A percentile compares a stretch with the other conserved stretches of the same genome.
These are phyloP conservation scores for Kluyveromyces lactis DNA, from an alignment of 805 yeast species.

Conservation along the genomic window DNA sequence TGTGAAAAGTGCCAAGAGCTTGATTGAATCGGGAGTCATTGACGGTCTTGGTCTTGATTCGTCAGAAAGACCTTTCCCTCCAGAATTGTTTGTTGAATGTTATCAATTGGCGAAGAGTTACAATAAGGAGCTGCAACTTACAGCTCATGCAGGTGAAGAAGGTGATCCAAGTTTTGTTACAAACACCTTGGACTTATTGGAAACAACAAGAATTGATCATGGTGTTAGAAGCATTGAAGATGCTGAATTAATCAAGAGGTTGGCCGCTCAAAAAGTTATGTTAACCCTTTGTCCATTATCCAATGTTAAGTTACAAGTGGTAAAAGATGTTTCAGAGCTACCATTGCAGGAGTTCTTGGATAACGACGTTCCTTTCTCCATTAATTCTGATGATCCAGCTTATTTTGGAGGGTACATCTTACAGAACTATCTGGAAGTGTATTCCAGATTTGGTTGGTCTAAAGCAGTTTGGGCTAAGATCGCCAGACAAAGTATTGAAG, in stretches of 20 bases:
- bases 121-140: conserved; percentile 49
- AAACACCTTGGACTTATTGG: conserved; percentile 48
- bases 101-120: conserved; percentile 40
- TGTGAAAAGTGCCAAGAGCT: conserved; percentile 43
- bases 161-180: conserved; percentile 66
- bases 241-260: conserved; percentile 43
- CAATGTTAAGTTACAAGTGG: conserved; percentile 68
- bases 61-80: conserved; percentile 71
- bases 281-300: conserved; percentile 73
- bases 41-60: conserved; percentile 81
- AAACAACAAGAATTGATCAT: conserved; percentile 70
- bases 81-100: conserved; percentile 58
- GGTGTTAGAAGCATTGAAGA: conserved; percentile 62
- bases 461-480: conserved; percentile 53
- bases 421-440: conserved; percentile 64
- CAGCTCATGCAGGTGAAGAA: conserved; percentile 90
- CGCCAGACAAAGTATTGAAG: conserved; percentile 57
- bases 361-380: conserved; percentile 57
- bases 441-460: conserved; percentile 51
- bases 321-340: conserved; percentile 53
- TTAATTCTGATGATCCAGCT: conserved; percentile 76
- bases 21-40: conserved; percentile 48
- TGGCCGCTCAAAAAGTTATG: conserved; percentile 48
- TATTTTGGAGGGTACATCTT: conserved; percentile 80
- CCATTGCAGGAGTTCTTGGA: conserved; percentile 59